phyloP scores from a whole-genome alignment of 768 basidiomycete species.

The Suillus sp. region DNA sequence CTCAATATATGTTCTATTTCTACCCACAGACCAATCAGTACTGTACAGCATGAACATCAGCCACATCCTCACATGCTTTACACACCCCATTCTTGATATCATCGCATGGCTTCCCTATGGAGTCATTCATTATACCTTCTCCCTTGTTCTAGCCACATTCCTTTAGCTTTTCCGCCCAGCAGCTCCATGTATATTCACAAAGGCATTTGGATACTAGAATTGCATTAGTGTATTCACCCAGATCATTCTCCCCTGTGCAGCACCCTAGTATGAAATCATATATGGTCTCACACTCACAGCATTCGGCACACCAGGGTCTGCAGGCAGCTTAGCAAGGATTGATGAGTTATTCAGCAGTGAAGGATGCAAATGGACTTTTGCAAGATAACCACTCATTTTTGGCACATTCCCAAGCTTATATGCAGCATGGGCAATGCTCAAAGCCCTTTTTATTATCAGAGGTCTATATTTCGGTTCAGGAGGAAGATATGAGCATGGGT shows the following conservation, averaged over 20 bases:
- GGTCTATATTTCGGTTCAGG: too few relatives aligned
- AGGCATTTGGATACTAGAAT: slow-evolving; percentile 92
- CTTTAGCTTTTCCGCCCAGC: slow-evolving; percentile 89
- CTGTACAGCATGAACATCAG: slow-evolving; percentile 97
- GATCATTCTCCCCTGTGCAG: slow-evolving; percentile 86
- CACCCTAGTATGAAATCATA: slow-evolving; percentile 97
- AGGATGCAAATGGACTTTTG: slow-evolving; percentile 79
- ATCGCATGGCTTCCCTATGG: slow-evolving; percentile 97
- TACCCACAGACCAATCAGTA: slow-evolving; percentile 76
- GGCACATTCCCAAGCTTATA: slow-evolving; percentile 96
- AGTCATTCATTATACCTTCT: slow-evolving; percentile 83
- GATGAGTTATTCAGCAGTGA: slow-evolving; percentile 79
- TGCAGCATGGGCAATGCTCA: slow-evolving; percentile 86
- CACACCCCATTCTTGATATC: slow-evolving; percentile 89
- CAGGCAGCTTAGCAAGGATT: slow-evolving; percentile 90
- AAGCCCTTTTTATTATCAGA: slow-evolving; percentile 73
- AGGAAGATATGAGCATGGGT: too few relatives aligned
- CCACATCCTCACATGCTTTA: slow-evolving; percentile 92
- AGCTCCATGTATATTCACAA: slow-evolving; percentile 80
- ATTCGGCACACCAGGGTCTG: slow-evolving; percentile 88
- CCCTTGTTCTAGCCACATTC: slow-evolving; percentile 84
- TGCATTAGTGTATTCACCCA: slow-evolving; percentile 85
- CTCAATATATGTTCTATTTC: slow-evolving; percentile 71
- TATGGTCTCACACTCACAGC: slow-evolving; percentile 94
- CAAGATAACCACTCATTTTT: slow-evolving; percentile 88